Conservation (phyloP, 2,329 filamentous ascomycete genomes). For the Colletotrichum sojae region DNA sequence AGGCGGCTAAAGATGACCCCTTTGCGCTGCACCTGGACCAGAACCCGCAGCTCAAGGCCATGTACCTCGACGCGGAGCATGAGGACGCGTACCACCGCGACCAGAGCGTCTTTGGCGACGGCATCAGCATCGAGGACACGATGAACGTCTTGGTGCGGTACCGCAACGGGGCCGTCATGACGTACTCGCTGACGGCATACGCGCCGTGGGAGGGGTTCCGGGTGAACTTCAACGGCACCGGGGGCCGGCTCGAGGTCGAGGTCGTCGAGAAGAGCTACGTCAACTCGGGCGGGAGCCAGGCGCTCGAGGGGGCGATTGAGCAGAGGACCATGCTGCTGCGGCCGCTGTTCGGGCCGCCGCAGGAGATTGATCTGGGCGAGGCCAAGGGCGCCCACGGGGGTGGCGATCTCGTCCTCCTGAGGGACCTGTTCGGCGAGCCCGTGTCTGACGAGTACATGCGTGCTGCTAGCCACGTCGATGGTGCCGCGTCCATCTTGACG, state of each 20-base stretch:
- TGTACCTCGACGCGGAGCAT: constrained; percentile 75
- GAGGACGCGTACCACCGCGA: constrained; percentile 75
- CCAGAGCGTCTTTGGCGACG: constrained; percentile 74
- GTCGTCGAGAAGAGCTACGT: constrained; percentile 75
- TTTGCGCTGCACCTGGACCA: constrained; percentile 71
- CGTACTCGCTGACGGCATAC: constrained; percentile 72
- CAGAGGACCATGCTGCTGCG: constrained; percentile 63
- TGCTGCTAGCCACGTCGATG: constrained; percentile 71
- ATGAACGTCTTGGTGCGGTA: constrained; percentile 74
- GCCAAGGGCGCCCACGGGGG: constrained; percentile 72
- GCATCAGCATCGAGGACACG: constrained; percentile 75
- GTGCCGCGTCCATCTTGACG: constrained; percentile 71
- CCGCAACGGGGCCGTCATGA: constrained; percentile 68
- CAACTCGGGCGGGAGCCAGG: constrained; percentile 72
- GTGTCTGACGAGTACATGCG: constrained; percentile 66
- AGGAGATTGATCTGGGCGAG: constrained; percentile 66
- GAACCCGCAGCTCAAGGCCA: constrained; percentile 67
- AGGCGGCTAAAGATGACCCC: constrained; percentile 66
- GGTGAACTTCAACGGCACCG: constrained; percentile 71
- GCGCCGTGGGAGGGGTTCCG: constrained; percentile 75
- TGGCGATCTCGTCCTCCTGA: constrained; percentile 69
- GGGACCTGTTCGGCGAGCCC: constrained; percentile 70
- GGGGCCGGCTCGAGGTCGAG: constrained; percentile 71
- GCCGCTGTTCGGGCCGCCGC: constrained; percentile 69
- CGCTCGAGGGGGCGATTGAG: constrained; percentile 67